Conservation (phyloP, 2,329 filamentous ascomycete species). For the Chrysoporthe deuterocubensis region DNA sequence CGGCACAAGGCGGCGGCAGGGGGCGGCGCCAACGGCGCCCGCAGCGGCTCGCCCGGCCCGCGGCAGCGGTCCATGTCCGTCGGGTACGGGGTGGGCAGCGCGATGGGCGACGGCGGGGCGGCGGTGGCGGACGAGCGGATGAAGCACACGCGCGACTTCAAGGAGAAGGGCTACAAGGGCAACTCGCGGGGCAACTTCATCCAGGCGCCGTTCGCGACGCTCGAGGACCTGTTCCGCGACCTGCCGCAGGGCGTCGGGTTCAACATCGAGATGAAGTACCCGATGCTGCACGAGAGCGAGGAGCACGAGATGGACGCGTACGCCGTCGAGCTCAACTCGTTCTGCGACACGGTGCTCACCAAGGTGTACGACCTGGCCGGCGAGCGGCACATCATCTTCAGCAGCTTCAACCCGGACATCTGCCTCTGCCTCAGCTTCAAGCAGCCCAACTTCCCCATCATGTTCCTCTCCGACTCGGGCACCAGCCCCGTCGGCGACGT, state of each 20-base stretch:
- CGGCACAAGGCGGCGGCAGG: conserved; percentile 30
- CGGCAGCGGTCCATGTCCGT: conserved; percentile 60
- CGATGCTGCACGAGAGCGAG: conserved; percentile 94
- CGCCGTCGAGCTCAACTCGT: conserved; percentile 92
- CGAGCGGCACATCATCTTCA: conserved; percentile 92
- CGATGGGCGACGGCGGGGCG: conserved; percentile 38
- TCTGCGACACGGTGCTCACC: conserved; percentile 88
- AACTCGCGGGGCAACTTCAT: conserved; percentile 95
- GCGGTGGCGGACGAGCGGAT: conserved; percentile 73
- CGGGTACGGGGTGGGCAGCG: conserved; percentile 49
- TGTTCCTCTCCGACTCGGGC: conserved; percentile 92
- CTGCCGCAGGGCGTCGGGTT: conserved; percentile 85
- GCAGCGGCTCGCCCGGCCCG: conserved; percentile 27
- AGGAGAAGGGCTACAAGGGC: conserved; percentile 92
- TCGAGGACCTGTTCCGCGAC: conserved; percentile 90
- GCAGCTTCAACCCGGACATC: conserved; percentile 95
- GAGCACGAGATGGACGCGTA: conserved; percentile 97
- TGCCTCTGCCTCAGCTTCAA: conserved; percentile 95
- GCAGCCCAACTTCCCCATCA: conserved; percentile 92
- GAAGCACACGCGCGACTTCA: conserved; percentile 96
- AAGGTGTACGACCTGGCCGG: conserved; percentile 87
- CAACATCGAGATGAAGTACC: conserved; percentile 99
- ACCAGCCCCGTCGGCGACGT: conserved; percentile 83
- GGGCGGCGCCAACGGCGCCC: background rate
- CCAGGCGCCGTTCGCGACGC: conserved; percentile 91